Base-by-base conservation (phyloP, 345 rosid genomes). In the Corchorus capsularis region DNA sequence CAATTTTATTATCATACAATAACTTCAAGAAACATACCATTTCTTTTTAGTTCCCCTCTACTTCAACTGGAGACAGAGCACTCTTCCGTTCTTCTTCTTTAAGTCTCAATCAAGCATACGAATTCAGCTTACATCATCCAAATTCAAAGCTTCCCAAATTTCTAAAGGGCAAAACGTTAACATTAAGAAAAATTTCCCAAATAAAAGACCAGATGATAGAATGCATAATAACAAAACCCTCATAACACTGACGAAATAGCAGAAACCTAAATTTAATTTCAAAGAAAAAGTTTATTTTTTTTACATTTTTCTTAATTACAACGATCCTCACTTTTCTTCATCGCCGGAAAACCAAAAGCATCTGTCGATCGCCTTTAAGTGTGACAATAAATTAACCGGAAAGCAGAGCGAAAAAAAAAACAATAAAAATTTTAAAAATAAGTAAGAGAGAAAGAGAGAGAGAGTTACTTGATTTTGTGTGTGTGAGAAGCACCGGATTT, bases 401-500 rank as follows among this genome's bases (percentile, higher is more conserved):
- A 46, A 74, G 49, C 76, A 74, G 37, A 27, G 47, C 56, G 74
- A 49, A 9, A 68, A 8, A 10, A 5, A 8, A 63, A 37, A 4
- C 22, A 73, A 75, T 69, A 20, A 74, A 49, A 39, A 39, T 39
- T 39, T 39, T 0, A 39, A 39, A 39, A 39, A 35, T 16, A 60
- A 68, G 45, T 19, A 45, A 7, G 8, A 45, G 8, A 45, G 8
- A 6, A 45, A 45, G 8, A 45, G 47, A 20, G 77, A 15, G 67
- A 46, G 27, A 43, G 56, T 32, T 7, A 69, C 17, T 75, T 22
- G 80, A 61, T 76, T 55, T 72, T 70, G 80, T 77, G 82, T 17
- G 81, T 17, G 81, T 52, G 82, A 82, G 88, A 79, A 82, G 82
- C 87, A 85, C 81, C 78, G 47, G 93, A 89, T 72, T 75, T 73